These are phyloP conservation scores for Clarireedia monteithiana DNA, from an alignment of 2,329 filamentous ascomycete species.

Conservation along the genomic window DNA sequence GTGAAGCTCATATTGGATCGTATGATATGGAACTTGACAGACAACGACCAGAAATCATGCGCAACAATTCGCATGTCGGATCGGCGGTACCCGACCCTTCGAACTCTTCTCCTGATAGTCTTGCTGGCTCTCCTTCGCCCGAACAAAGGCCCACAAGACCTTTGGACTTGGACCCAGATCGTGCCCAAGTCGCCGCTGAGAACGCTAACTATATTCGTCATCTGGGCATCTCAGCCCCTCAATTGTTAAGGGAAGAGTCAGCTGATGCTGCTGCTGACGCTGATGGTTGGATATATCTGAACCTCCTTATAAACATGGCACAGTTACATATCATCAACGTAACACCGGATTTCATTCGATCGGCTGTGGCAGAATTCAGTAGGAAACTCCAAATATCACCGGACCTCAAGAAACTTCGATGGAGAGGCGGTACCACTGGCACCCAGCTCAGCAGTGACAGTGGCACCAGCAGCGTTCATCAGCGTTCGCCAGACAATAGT, in stretches of 20 bases:
- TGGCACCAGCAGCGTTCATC: constrained; percentile 41
- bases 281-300: constrained; percentile 77
- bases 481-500: constrained; percentile 30
- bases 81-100: neutral
- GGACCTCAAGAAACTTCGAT: constrained; percentile 72
- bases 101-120: constrained; percentile 10
- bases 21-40: constrained; percentile 15
- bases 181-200: constrained; percentile 65
- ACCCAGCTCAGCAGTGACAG: constrained; percentile 61
- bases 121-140: constrained; percentile 31
- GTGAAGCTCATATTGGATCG: constrained; percentile 34
- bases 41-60: neutral
- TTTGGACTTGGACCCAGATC: constrained; percentile 68
- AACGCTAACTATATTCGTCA: constrained; percentile 77
- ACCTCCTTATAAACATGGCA: constrained; percentile 71
- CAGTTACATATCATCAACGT: constrained; percentile 82
- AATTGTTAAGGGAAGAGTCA: constrained; percentile 39
- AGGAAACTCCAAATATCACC: constrained; percentile 68
- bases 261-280: constrained; percentile 50
- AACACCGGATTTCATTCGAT: constrained; percentile 67
- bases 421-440: constrained; percentile 61
- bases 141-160: constrained; percentile 74
- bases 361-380: constrained; percentile 62
- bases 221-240: constrained; percentile 57
- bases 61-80: constrained; percentile 20